Evolutionary conservation across 2,329 filamentous ascomycete species (phyloP).

Genomic region (Penicillium sp.): DNA sequence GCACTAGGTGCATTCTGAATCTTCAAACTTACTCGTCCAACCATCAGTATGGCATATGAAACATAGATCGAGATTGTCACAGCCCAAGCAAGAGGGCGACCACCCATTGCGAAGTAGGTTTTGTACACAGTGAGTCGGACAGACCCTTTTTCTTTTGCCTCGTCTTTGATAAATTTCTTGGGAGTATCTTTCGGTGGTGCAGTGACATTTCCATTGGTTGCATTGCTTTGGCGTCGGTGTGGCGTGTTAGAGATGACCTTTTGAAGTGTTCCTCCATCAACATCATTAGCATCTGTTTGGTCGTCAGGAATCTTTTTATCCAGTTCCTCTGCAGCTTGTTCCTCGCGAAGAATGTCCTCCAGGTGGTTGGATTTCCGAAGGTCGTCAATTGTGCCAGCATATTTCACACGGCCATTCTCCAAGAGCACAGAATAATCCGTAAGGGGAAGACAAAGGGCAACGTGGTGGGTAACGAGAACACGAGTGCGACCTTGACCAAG

Average conservation of each 20-base stretch:
- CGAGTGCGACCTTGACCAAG: conserved; percentile 69
- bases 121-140: conserved; percentile 68
- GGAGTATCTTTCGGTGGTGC: conserved; percentile 35
- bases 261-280: conserved; percentile 21
- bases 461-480: conserved; percentile 79
- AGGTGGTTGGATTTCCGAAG: conserved; percentile 44
- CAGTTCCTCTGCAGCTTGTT: conserved; percentile 46
- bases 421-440: conserved; percentile 75
- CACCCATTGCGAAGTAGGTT: conserved; percentile 66
- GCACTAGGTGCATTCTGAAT: background rate
- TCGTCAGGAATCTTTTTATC: conserved; percentile 15
- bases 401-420: conserved; percentile 64
- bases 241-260: conserved; percentile 23
- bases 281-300: conserved; percentile 7
- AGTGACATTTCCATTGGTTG: conserved; percentile 14
- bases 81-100: conserved; percentile 62
- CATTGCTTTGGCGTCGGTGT: conserved; percentile 4
- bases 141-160: conserved; percentile 68
- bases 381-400: conserved; percentile 67
- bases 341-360: conserved; percentile 41
- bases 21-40: conserved; percentile 49
- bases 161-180: conserved; percentile 75
- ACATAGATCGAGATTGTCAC: conserved; percentile 56
- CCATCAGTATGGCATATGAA: conserved; percentile 54
- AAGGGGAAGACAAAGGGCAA: conserved; percentile 67